Evolutionary conservation across 2,329 filamentous ascomycete genomes (phyloP).

Genomic region (Coniochaeta pulveracea): DNA sequence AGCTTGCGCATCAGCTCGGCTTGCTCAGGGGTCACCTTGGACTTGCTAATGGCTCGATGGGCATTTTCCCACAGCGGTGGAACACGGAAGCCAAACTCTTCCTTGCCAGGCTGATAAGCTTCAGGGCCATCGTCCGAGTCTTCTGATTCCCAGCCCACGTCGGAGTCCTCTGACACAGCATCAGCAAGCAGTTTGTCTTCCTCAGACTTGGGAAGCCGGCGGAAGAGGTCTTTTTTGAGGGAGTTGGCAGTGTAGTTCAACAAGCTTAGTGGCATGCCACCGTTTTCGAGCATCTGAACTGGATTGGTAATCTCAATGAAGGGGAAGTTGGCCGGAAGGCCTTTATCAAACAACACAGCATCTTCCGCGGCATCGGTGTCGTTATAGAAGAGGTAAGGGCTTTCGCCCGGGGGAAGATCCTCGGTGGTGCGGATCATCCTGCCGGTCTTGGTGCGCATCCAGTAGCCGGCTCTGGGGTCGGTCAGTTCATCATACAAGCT

Average conservation of each 20-base stretch:
- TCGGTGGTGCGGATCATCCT: constrained; percentile 10
- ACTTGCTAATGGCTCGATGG: background rate
- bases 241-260: constrained; percentile 4
- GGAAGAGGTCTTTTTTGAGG: background rate
- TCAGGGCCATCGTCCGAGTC: background rate
- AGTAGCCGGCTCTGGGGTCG: constrained; percentile 5
- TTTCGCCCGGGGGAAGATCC: constrained; percentile 4
- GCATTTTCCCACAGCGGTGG: background rate
- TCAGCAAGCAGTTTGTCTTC: background rate
- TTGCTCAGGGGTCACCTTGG: background rate
- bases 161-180: background rate
- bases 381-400: constrained; percentile 13
- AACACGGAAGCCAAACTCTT: background rate
- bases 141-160: background rate
- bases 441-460: constrained; percentile 2
- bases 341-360: constrained; percentile 11
- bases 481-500: constrained; percentile 16
- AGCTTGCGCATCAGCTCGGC: too few species aligned
- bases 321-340: constrained; percentile 11
- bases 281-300: constrained; percentile 12
- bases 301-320: constrained; percentile 18
- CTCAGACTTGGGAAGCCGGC: too few species aligned
- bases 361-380: constrained; percentile 18
- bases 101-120: background rate
- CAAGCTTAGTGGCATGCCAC: constrained; percentile 4